phyloP scores from a whole-genome alignment of 441 rosid genomes.

The Croton laevigatus region DNA sequence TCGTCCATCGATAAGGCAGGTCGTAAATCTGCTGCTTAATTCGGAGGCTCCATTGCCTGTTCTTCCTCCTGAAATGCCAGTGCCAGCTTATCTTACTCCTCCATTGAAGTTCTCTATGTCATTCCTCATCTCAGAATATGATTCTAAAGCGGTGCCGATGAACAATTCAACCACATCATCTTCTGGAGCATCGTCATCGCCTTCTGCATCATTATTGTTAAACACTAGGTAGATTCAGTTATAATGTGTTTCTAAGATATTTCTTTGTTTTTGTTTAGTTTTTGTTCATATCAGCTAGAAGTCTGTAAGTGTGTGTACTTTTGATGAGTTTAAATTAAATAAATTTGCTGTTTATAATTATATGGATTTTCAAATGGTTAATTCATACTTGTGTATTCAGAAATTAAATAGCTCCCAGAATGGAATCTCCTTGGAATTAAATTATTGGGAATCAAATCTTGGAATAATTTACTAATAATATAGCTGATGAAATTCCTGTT shows the following conservation, averaged over 20 bases:
- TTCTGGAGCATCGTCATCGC: slow-evolving; percentile 5
- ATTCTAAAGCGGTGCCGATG: neutral
- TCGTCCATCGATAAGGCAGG: slow-evolving; percentile 16
- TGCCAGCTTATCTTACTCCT: slow-evolving; percentile 6
- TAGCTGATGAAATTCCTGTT: too few species aligned
- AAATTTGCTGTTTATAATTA: too few species aligned
- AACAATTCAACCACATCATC: slow-evolving; percentile 1
- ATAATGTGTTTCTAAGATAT: neutral
- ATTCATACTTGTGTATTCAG: too few species aligned
- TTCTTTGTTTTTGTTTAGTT: neutral
- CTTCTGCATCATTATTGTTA: neutral
- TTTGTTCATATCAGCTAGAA: neutral
- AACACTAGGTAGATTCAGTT: neutral
- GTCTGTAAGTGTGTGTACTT: neutral
- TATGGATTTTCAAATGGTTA: too few species aligned
- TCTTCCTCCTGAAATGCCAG: slow-evolving; percentile 21
- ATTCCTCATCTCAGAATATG: neutral
- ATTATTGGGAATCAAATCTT: too few species aligned
- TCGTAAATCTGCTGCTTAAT: slow-evolving; percentile 4
- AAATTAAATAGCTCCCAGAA: too few species aligned
- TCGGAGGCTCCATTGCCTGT: slow-evolving; percentile 12
- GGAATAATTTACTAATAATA: too few species aligned
- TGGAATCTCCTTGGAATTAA: too few species aligned
- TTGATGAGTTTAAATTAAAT: neutral
- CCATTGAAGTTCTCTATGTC: neutral